A percentile compares a stretch with the other conserved stretches of the same genome.
These are phyloP conservation scores for Hypseocharis bilobata DNA, from an alignment of 441 rosid species.

Conservation along the genomic window DNA sequence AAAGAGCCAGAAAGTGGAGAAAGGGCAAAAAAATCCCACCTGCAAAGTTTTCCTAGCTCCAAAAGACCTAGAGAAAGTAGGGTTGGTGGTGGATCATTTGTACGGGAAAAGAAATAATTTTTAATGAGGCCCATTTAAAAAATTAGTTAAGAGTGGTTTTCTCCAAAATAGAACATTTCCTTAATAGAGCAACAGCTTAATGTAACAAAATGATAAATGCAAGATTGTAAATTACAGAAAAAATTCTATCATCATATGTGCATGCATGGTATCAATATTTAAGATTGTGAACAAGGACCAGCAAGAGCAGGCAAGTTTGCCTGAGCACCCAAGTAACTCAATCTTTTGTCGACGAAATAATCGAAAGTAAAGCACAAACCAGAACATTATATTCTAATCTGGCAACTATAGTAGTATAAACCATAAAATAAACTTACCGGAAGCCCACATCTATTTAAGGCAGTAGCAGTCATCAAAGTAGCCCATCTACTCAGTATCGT, in stretches of 20 bases:
- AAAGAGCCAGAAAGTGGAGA: too few relatives aligned
- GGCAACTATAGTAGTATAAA: constrained; percentile 12
- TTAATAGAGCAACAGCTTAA: too few relatives aligned
- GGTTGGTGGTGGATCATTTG: too few relatives aligned
- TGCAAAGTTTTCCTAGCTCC: too few relatives aligned
- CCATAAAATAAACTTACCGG: constrained; percentile 57
- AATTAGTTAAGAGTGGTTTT: too few relatives aligned
- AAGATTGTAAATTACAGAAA: too few relatives aligned
- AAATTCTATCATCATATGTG: too few relatives aligned
- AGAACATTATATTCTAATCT: constrained; percentile 6
- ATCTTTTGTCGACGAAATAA: not conserved
- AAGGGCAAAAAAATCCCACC: too few relatives aligned
- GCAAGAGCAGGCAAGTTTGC: constrained; percentile 1
- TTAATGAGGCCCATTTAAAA: too few relatives aligned
- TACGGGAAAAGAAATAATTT: not conserved
- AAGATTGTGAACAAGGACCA: not conserved
- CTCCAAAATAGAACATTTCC: too few relatives aligned
- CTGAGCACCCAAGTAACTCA: not conserved
- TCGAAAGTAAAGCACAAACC: not conserved
- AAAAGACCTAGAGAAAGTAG: too few relatives aligned
- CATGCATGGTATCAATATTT: not conserved
- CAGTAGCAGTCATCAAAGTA: constrained; percentile 58
- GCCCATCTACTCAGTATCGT: constrained; percentile 73
- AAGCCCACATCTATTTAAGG: constrained; percentile 77
- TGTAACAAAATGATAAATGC: too few relatives aligned